Evolutionary conservation across 495 filamentous ascomycete genomes (phyloP).

Genomic region (Penicillium ucsense): DNA sequence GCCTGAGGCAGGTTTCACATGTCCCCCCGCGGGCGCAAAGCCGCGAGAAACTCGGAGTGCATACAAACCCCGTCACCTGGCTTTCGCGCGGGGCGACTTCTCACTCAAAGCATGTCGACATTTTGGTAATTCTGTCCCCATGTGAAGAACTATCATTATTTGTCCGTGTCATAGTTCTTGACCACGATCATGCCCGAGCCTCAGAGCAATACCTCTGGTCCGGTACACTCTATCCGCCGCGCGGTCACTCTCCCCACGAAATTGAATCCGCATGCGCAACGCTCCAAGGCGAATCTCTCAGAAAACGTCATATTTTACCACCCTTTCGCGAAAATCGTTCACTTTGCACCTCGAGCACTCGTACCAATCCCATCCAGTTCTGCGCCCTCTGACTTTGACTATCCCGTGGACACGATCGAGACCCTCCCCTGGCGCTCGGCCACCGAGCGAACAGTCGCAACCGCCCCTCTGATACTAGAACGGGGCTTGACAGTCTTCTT

Average conservation of each 20-base stretch:
- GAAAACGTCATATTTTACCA: constrained; percentile 66
- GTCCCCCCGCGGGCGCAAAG: constrained; percentile 4
- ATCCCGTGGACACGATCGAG: constrained; percentile 32
- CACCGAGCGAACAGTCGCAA: constrained; percentile 72
- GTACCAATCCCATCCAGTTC: constrained; percentile 33
- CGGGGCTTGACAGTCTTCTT: constrained; percentile 75
- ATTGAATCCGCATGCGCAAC: constrained; percentile 27
- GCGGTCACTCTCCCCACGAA: constrained; percentile 50
- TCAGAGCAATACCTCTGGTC: constrained; percentile 27
- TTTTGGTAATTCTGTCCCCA: constrained; percentile 8
- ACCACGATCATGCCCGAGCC: constrained; percentile 25
- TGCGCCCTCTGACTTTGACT: constrained; percentile 36
- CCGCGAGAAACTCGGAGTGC: neutral
- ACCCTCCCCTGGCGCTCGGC: constrained; percentile 65
- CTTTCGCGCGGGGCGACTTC: neutral
- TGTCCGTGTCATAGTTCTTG: constrained; percentile 7
- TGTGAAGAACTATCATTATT: constrained; percentile 10
- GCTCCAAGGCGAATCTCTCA: constrained; percentile 27
- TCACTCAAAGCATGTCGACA: constrained; percentile 4
- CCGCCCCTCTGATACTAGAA: constrained; percentile 71
- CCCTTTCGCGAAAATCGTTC: constrained; percentile 54
- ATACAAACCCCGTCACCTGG: constrained; percentile 1
- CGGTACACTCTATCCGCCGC: constrained; percentile 37
- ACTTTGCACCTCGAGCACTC: constrained; percentile 44
- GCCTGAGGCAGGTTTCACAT: constrained; percentile 7